phyloP scores from a whole-genome alignment of 2,329 filamentous ascomycete genomes.

The Alternaria hordeiaustralica region DNA sequence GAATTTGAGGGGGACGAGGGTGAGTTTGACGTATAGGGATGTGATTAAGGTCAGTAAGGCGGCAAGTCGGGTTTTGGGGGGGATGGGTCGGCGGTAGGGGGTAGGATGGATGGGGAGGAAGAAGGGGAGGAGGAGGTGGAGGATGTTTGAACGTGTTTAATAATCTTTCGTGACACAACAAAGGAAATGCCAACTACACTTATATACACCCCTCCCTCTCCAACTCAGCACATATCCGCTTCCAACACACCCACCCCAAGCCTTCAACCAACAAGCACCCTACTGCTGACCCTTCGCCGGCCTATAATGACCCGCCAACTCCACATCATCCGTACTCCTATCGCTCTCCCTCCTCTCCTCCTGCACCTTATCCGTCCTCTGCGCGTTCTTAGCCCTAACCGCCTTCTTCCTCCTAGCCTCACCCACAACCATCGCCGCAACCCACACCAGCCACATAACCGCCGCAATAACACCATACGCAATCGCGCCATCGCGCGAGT shows the following conservation, averaged over 20 bases:
- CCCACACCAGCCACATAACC: conserved; percentile 50
- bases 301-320: neutral
- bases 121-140: neutral
- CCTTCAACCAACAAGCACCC: too few species aligned
- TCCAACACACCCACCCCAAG: too few species aligned
- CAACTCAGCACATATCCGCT: too few species aligned
- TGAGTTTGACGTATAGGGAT: conserved; percentile 84
- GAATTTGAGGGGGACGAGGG: conserved; percentile 66
- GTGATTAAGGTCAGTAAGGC: conserved; percentile 63
- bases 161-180: neutral
- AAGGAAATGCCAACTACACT: neutral
- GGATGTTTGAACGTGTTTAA: neutral
- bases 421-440: conserved; percentile 37
- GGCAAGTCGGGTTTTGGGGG: conserved; percentile 41
- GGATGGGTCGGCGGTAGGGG: conserved; percentile 8
- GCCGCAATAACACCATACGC: conserved; percentile 60
- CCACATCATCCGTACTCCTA: neutral
- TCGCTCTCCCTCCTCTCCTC: neutral
- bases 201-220: neutral
- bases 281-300: neutral
- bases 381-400: neutral
- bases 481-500: conserved; percentile 46
- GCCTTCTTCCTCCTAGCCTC: conserved; percentile 32
- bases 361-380: neutral
- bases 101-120: neutral